phyloP scores from a whole-genome alignment of 1,284 basidiomycete species.

The Exobasidium rhododendri region DNA sequence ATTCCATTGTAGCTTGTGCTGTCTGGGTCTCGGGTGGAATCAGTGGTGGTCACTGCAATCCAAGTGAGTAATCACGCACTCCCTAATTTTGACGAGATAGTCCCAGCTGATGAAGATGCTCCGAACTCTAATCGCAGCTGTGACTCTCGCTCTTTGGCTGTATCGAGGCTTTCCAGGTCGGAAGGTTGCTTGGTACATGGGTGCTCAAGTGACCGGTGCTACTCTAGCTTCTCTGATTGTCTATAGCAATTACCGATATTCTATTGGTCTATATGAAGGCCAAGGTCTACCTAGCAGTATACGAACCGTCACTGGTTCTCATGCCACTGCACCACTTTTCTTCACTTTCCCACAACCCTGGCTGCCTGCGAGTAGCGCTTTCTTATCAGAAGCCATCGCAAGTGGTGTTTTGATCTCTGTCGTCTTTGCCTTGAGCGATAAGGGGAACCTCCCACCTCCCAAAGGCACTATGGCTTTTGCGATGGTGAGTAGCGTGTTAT shows the following conservation, averaged over 20 bases:
- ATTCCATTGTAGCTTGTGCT: too few relatives aligned
- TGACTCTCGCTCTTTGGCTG: conserved; percentile 66
- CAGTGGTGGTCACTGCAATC: conserved; percentile 38
- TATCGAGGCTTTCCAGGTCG: conserved; percentile 73
- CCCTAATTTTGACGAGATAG: background rate
- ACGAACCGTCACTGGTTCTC: conserved; percentile 61
- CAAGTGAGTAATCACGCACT: too few relatives aligned
- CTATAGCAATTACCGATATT: conserved; percentile 73
- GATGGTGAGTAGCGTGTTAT: conserved; percentile 1
- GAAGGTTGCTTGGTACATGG: conserved; percentile 71
- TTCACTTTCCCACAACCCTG: conserved; percentile 62
- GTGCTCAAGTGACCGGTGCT: conserved; percentile 70
- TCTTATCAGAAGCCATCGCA: conserved; percentile 38
- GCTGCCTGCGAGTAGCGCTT: conserved; percentile 24
- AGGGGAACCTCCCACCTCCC: conserved; percentile 59
- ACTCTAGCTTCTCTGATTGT: conserved; percentile 66
- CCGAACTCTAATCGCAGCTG: conserved; percentile 8
- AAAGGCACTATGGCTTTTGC: conserved; percentile 62
- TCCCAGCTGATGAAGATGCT: background rate
- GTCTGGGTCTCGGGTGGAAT: conserved; percentile 39
- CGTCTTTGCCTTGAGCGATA: conserved; percentile 30
- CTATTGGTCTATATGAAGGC: conserved; percentile 70
- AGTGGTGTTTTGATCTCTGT: conserved; percentile 36
- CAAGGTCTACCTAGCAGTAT: conserved; percentile 57
- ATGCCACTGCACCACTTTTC: conserved; percentile 67